phyloP scores from a whole-genome alignment of 1,284 basidiomycete species.

The Malassezia globosa region DNA sequence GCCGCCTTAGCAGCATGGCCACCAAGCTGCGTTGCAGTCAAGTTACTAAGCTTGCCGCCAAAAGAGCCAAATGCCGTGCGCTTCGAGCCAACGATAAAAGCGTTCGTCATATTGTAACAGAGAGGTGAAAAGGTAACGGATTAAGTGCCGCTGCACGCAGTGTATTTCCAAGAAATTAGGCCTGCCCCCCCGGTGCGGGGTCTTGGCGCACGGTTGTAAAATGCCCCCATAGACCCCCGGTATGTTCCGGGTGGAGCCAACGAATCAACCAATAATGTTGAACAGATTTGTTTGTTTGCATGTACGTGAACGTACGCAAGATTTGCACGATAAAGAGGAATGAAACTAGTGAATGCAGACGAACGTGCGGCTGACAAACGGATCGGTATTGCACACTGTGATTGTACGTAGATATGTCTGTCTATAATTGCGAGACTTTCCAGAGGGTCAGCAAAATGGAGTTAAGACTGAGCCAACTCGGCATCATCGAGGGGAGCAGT shows the following conservation, averaged over 20 bases:
- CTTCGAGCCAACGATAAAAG: conserved; percentile 49
- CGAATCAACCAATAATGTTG: too few relatives aligned
- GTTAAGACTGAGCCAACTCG: conserved; percentile 7
- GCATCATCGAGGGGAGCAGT: conserved; percentile 41
- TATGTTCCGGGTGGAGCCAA: conserved; percentile 6
- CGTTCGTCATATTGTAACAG: conserved; percentile 19
- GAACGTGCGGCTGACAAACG: too few relatives aligned
- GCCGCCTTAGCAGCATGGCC: conserved; percentile 52
- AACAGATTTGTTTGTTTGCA: too few relatives aligned
- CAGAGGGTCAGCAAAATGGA: too few relatives aligned
- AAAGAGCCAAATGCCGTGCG: conserved; percentile 54
- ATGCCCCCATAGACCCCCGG: not conserved
- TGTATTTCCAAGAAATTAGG: conserved; percentile 1
- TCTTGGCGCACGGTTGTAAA: not conserved
- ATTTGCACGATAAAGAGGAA: too few relatives aligned
- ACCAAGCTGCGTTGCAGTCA: conserved; percentile 49
- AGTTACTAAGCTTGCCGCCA: conserved; percentile 49
- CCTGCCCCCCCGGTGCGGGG: conserved; percentile 4
- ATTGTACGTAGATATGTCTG: too few relatives aligned
- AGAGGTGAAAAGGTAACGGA: not conserved
- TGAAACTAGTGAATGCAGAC: too few relatives aligned
- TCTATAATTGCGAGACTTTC: too few relatives aligned
- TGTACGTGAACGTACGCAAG: too few relatives aligned
- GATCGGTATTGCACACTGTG: too few relatives aligned
- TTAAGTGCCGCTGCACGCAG: not conserved